Percentiles rank a stretch among this genome's conserved stretches.
These are phyloP conservation scores for Microbotryomycetes sp. DNA, from an alignment of 1,284 basidiomycete species.

Conservation along the genomic window DNA sequence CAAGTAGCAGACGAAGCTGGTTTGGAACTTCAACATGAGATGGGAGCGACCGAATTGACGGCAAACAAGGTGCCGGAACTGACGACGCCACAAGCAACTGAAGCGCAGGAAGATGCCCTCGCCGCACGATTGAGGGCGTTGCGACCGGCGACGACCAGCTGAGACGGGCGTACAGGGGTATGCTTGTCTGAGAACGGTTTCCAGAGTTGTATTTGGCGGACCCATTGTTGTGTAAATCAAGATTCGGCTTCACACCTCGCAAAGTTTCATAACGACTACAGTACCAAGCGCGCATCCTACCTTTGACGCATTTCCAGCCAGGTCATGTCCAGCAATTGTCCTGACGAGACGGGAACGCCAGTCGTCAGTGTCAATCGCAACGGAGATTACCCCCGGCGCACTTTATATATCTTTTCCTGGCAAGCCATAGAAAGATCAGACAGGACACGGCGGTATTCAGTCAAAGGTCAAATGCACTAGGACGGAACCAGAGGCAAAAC, in stretches of 20 bases:
- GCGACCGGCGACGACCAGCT: conserved; percentile 47
- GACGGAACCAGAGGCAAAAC: too few species aligned
- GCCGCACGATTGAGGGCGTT: conserved; percentile 73
- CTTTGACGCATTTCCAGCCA: too few species aligned
- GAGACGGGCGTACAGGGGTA: neutral
- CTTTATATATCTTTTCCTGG: neutral
- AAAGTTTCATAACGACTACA: too few species aligned
- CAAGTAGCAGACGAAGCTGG: conserved; percentile 96
- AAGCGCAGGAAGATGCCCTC: conserved; percentile 66
- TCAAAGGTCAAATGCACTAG: too few species aligned
- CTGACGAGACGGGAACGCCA: neutral
- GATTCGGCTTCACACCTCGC: too few species aligned
- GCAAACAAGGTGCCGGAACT: conserved; percentile 42
- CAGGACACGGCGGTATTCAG: too few species aligned
- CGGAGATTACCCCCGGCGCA: neutral
- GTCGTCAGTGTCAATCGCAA: neutral
- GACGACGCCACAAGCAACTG: conserved; percentile 43
- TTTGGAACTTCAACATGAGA: conserved; percentile 74
- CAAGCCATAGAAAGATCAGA: neutral
- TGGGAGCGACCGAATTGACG: conserved; percentile 48
- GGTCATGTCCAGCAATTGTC: neutral
- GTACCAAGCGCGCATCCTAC: too few species aligned
- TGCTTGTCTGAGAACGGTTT: neutral
- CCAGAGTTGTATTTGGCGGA: too few species aligned
- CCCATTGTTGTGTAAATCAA: too few species aligned